Evolutionary conservation across 1,139 yeast genomes (phyloP).

Genomic region (Pichia sp.): DNA sequence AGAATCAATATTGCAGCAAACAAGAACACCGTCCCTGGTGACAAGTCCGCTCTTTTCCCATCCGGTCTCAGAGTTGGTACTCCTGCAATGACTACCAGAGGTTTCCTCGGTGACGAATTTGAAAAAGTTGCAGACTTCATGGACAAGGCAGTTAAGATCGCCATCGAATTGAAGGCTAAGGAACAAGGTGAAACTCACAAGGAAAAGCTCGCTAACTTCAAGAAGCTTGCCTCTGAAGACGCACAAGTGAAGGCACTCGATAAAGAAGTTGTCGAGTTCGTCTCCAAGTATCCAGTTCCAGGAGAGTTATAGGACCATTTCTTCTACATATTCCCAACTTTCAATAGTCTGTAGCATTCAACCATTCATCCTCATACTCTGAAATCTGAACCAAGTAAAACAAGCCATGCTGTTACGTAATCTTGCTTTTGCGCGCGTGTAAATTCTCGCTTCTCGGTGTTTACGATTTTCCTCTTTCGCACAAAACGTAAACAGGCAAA

Average conservation of each 20-base stretch:
- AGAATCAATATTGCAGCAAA: constrained; percentile 88
- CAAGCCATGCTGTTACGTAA: too few species aligned
- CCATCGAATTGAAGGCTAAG: constrained; percentile 50
- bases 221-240: constrained; percentile 53
- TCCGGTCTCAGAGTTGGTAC: constrained; percentile 96
- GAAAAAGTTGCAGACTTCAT: constrained; percentile 71
- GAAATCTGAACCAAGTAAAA: too few species aligned
- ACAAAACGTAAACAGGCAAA: too few species aligned
- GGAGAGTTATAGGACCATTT: constrained; percentile 54
- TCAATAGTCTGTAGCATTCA: too few species aligned
- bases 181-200: constrained; percentile 57
- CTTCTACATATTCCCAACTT: too few species aligned
- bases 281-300: constrained; percentile 65
- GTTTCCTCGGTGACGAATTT: constrained; percentile 74
- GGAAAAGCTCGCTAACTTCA: constrained; percentile 59
- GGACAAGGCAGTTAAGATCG: constrained; percentile 66
- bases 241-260: constrained; percentile 53
- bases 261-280: constrained; percentile 61
- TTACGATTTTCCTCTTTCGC: too few species aligned
- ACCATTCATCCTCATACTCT: too few species aligned
- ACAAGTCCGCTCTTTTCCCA: constrained; percentile 89
- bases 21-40: constrained; percentile 96
- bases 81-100: constrained; percentile 98
- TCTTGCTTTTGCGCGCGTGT: too few species aligned
- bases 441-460: too few species aligned